These are phyloP conservation scores for Peterozyma toletana DNA, from an alignment of 805 yeast genomes.

Conservation along the genomic window DNA sequence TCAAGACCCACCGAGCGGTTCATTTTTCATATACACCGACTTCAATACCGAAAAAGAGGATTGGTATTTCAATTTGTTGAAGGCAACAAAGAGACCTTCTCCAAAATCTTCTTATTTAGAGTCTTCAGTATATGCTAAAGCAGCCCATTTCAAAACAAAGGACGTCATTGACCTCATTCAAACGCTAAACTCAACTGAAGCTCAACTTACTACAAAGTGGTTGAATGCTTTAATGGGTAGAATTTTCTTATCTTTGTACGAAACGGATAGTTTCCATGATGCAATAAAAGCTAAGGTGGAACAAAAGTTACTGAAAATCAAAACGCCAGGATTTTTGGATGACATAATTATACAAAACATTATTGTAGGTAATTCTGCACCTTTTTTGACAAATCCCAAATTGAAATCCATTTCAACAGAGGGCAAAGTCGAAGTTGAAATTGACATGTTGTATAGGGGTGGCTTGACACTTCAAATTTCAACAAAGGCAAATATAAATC, in stretches of 20 bases:
- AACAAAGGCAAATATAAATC: slow-evolving; percentile 68
- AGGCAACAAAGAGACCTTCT: slow-evolving; percentile 52
- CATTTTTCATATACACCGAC: slow-evolving; percentile 66
- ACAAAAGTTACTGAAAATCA: slow-evolving; percentile 69
- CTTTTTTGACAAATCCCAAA: slow-evolving; percentile 68
- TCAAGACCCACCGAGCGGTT: slow-evolving; percentile 23
- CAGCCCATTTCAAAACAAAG: slow-evolving; percentile 63
- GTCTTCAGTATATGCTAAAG: slow-evolving; percentile 61
- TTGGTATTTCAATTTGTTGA: slow-evolving; percentile 81
- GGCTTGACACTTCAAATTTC: slow-evolving; percentile 69
- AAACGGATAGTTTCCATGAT: slow-evolving; percentile 58
- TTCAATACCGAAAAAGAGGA: slow-evolving; percentile 83
- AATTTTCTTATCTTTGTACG: slow-evolving; percentile 66
- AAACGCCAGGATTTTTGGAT: slow-evolving; percentile 82
- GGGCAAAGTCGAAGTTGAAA: slow-evolving; percentile 60
- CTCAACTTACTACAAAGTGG: slow-evolving; percentile 83
- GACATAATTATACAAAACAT: slow-evolving; percentile 70
- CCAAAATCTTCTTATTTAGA: slow-evolving; percentile 26
- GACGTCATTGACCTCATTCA: slow-evolving; percentile 73
- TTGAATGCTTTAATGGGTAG: slow-evolving; percentile 83
- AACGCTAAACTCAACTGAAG: slow-evolving; percentile 73
- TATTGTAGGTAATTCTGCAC: slow-evolving; percentile 74
- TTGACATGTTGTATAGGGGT: slow-evolving; percentile 67
- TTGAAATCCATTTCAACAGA: slow-evolving; percentile 68
- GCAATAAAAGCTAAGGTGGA: slow-evolving; percentile 53